Percentiles rank a stretch among this genome's conserved stretches.
Conservation (phyloP, 345 rosid genomes). For the Hibiscus syriacus region DNA sequence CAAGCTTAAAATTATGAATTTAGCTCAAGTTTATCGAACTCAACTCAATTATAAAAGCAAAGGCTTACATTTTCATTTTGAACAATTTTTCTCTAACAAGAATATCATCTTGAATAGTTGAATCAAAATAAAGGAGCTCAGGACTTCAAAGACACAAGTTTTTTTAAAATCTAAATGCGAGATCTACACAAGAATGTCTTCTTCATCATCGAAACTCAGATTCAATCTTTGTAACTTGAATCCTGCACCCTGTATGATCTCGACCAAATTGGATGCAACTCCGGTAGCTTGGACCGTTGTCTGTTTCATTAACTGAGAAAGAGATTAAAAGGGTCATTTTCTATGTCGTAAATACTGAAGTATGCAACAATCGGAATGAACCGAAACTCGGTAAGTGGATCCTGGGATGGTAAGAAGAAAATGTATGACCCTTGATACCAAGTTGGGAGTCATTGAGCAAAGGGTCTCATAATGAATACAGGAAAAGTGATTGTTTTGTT, state of each 20-base stretch:
- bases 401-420: not conserved
- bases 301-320: slow-evolving; percentile 9
- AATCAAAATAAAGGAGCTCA: no score
- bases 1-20: no score
- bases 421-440: not conserved
- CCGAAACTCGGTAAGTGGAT: not conserved
- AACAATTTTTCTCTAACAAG: not conserved
- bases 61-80: not conserved
- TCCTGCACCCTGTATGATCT: slow-evolving; percentile 73
- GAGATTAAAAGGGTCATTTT: not conserved
- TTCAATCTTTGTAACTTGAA: slow-evolving; percentile 85
- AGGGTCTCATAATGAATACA: slow-evolving; percentile 2
- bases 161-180: not conserved
- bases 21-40: not conserved
- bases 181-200: slow-evolving; percentile 30
- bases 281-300: slow-evolving; percentile 25
- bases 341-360: not conserved
- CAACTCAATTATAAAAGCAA: not conserved
- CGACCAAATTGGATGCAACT: slow-evolving; percentile 77
- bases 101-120: not conserved
- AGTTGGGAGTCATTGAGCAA: not conserved
- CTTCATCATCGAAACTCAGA: slow-evolving; percentile 76
- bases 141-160: no score
- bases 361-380: not conserved
- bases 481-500: not conserved